Evolutionary conservation across 2,329 filamentous ascomycete genomes (phyloP).

Genomic region (Sphaerulina musiva): DNA sequence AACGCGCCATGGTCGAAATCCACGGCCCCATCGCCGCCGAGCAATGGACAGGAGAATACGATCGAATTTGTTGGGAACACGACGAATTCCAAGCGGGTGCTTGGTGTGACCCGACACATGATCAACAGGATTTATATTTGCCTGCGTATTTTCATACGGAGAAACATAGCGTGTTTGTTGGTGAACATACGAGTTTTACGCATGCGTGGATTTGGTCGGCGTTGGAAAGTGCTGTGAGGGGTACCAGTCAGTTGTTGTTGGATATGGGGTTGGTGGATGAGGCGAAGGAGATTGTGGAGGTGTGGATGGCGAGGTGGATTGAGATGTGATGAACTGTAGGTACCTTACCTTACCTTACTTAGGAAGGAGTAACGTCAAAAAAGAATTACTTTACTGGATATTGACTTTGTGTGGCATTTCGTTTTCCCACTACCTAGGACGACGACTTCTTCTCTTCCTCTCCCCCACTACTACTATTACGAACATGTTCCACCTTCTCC

Average conservation of each 20-base stretch:
- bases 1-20: constrained; percentile 62
- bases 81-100: constrained; percentile 57
- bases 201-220: constrained; percentile 65
- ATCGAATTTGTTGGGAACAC: constrained; percentile 59
- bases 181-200: constrained; percentile 63
- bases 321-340: constrained; percentile 39
- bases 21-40: constrained; percentile 55
- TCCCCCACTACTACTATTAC: background rate
- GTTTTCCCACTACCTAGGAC: too few species aligned
- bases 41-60: constrained; percentile 59
- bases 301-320: constrained; percentile 66
- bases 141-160: constrained; percentile 68
- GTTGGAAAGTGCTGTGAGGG: constrained; percentile 60
- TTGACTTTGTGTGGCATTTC: too few species aligned
- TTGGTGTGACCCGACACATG: constrained; percentile 53
- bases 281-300: constrained; percentile 56
- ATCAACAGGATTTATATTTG: constrained; percentile 63
- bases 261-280: constrained; percentile 63
- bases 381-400: too few species aligned
- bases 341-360: too few species aligned
- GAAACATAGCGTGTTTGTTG: constrained; percentile 57
- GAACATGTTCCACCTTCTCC: constrained; percentile 9
- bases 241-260: constrained; percentile 57
- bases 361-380: background rate
- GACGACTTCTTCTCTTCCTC: too few species aligned